Evolutionary conservation across 2,329 filamentous ascomycete species (phyloP), one percentile per base, ranked within the genome.

Genomic region (Alternaria triticina): DNA sequence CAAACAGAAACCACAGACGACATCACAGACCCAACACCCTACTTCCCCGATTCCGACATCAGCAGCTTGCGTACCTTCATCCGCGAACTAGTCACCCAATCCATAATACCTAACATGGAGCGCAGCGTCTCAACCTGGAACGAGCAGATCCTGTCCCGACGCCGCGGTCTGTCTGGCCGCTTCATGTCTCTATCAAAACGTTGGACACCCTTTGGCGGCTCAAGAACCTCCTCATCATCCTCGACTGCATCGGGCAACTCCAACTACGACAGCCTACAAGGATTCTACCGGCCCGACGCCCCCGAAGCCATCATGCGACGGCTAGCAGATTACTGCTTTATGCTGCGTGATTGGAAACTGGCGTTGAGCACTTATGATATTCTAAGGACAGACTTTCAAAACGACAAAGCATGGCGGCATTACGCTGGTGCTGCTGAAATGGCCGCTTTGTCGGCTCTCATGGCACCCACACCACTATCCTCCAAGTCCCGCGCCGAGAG

Each of bases 361-460:
- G 93, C 96, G 10, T 88, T 96, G 71, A 94, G 91, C 12, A 97
- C 93, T 0, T 99, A 97, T 77, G 95, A 99, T 61, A 86, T 99
- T 6, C 82, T 99, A 9, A 89, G 93, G 57, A 88, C 90, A 8
- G 96, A 99, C 78, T 99, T 95, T 79, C 90, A 89, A 75, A 96
- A 96, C 76, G 94, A 97, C 77, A 98, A 98, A 79, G 96, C 96
- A 1, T 99, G 96, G 96, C 93, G 89, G 72, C 92, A 98, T 75
- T 93, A 97, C 77, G 96, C 96, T 0, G 95, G 92, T 4, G 91
- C 92, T 2, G 95, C 97, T 78, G 96, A 99, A 83, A 98, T 99
- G 95, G 91, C 92, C 28, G 94, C 93, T 6, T 83, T 97, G 12
- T 93, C 92, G 72, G 88, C 93, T 44, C 86, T 99, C 33, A 86